These are phyloP conservation scores for Aureobasidium lini DNA, from an alignment of 2,329 filamentous ascomycete species.

Conservation along the genomic window DNA sequence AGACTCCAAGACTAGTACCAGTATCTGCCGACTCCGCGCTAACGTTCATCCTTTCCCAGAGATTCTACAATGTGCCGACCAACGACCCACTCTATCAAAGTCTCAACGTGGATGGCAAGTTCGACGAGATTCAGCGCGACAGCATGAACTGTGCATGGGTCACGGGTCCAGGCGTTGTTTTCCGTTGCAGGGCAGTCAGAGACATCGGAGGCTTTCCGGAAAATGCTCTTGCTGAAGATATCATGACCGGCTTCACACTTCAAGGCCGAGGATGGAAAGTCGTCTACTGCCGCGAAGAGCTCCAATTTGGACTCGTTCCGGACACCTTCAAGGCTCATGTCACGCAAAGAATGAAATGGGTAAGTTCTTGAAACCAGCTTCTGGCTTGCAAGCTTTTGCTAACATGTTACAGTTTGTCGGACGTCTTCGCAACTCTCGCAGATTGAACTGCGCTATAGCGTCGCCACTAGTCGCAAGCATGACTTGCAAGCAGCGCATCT, in stretches of 20 bases:
- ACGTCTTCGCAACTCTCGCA: conserved; percentile 4
- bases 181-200: conserved; percentile 51
- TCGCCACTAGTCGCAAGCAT: neutral
- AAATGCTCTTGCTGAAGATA: conserved; percentile 54
- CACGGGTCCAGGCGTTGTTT: conserved; percentile 55
- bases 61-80: conserved; percentile 56
- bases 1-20: neutral
- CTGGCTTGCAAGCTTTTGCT: neutral
- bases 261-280: conserved; percentile 57
- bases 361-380: neutral
- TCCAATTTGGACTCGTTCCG: conserved; percentile 54
- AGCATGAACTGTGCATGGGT: conserved; percentile 50
- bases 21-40: neutral
- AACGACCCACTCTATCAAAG: conserved; percentile 53
- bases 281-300: conserved; percentile 51
- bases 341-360: conserved; percentile 52
- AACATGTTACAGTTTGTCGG: neutral
- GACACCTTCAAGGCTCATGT: conserved; percentile 51
- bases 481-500: neutral
- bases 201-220: conserved; percentile 56
- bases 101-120: conserved; percentile 52
- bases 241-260: conserved; percentile 52
- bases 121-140: conserved; percentile 42
- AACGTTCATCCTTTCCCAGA: conserved; percentile 29
- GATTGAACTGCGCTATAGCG: neutral